Evolutionary conservation across 1,284 basidiomycete genomes (phyloP), one percentile per base, ranked within the genome.

Genomic region (Papiliotrema nemorosa): DNA sequence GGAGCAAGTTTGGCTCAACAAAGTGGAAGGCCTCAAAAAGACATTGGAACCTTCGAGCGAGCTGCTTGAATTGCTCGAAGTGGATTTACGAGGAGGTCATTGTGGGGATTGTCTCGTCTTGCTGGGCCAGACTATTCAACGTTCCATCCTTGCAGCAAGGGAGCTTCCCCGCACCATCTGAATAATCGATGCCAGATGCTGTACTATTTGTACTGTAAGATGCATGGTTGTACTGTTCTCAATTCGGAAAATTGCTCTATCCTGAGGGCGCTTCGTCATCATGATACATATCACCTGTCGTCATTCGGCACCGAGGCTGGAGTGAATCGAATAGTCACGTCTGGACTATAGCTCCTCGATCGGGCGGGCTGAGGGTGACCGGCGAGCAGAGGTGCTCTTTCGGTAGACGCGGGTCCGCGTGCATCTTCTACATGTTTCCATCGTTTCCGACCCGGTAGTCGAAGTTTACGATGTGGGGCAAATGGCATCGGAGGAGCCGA

Each of bases 401-500:
- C n/a, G n/a, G n/a, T n/a, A n/a, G n/a, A n/a, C n/a, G n/a, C n/a
- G n/a, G n/a, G n/a, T n/a, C n/a, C n/a, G n/a, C n/a, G n/a, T n/a
- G n/a, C n/a, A n/a, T n/a, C n/a, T 24, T 35, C 44, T 5, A 13
- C 29, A 24, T 34, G 44, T 21, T 45, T 34, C 27, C 31, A 34
- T 24, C 25, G 18, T 24, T 33, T n/a, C 44, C 44, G 13, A 3
- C 34, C 44, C 3, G 44, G 29, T 33, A 36, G 22, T 34, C 50
- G 49, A 7, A 58, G 29, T 18, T 52, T 43, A n/a, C 44, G 43
- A 18, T 49, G 54, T 46, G 33, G 54, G 27, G 39, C 51, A 51
- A 39, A 29, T 42, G 55, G 56, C 14, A 69, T 46, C 0, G 73
- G 73, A 6, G 62, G 63, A 41, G 67, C 64, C 31, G 58, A 75